Conservation (phyloP, 225 moss, liverwort and hornwort genomes). For the Sphagnum tenellum region DNA sequence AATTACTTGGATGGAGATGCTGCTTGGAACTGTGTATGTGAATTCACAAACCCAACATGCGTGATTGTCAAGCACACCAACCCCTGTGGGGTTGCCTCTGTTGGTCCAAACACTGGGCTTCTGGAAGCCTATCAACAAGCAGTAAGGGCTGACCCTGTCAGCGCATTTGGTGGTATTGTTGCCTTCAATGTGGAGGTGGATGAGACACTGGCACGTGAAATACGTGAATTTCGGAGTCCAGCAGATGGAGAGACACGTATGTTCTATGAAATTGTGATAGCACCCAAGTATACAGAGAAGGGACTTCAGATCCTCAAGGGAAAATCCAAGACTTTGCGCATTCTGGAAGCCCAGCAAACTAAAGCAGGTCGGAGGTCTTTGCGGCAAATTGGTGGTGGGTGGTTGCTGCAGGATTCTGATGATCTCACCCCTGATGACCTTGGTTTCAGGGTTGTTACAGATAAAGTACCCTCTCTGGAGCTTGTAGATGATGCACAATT, state of each 20-base stretch:
- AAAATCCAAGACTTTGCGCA: conserved; percentile 83
- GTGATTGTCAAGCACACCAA: conserved; percentile 97
- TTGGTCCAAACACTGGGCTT: conserved; percentile 57
- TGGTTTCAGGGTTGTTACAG: conserved; percentile 61
- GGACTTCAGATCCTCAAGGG: conserved; percentile 88
- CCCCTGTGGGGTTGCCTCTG: conserved; percentile 93
- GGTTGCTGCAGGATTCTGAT: conserved; percentile 90
- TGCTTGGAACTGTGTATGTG: conserved; percentile 95
- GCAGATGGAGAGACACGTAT: conserved; percentile 84
- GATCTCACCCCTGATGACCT: conserved; percentile 76
- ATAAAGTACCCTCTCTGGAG: conserved; percentile 61
- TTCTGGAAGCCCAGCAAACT: conserved; percentile 71
- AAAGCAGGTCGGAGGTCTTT: conserved; percentile 69
- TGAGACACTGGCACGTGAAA: conserved; percentile 80
- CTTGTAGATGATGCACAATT: conserved; percentile 81
- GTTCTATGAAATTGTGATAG: conserved; percentile 96
- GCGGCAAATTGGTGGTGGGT: conserved; percentile 89
- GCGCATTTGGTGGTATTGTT: conserved; percentile 97
- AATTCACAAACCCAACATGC: conserved; percentile 83
- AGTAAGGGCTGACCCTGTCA: conserved; percentile 89
- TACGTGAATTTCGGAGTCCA: conserved; percentile 88
- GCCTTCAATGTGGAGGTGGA: conserved; percentile 97
- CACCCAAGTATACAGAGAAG: conserved; percentile 73
- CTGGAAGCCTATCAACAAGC: conserved; percentile 84
- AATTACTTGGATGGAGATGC: conserved; percentile 98